These are phyloP conservation scores for Trichoderma pleuroti DNA, from an alignment of 2,329 filamentous ascomycete genomes.

Conservation along the genomic window DNA sequence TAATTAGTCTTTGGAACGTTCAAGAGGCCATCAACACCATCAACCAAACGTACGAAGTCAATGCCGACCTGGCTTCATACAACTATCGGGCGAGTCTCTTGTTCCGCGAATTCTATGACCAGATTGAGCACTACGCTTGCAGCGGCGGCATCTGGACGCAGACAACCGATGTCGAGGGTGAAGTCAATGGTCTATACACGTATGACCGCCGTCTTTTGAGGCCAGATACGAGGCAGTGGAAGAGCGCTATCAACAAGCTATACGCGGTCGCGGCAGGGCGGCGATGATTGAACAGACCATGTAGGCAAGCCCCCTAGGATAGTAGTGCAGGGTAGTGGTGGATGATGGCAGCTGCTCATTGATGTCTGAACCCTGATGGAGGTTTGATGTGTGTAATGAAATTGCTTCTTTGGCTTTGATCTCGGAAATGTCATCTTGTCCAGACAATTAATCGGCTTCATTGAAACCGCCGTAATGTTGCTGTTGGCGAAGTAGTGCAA, in stretches of 20 bases:
- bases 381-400: not conserved
- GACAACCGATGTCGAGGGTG: conserved; percentile 71
- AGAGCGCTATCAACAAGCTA: conserved; percentile 54
- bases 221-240: conserved; percentile 57
- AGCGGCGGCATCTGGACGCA: conserved; percentile 70
- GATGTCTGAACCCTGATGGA: not conserved
- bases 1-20: conserved; percentile 60
- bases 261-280: conserved; percentile 50
- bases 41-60: conserved; percentile 66
- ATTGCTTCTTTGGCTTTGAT: not conserved
- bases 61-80: conserved; percentile 55
- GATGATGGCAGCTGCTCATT: not conserved
- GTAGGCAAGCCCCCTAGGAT: not conserved
- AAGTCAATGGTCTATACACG: conserved; percentile 68
- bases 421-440: not conserved
- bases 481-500: not conserved
- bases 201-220: conserved; percentile 62
- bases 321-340: not conserved
- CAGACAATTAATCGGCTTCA: not conserved
- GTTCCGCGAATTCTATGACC: conserved; percentile 58
- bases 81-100: conserved; percentile 63
- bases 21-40: conserved; percentile 55
- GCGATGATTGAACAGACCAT: not conserved
- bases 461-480: not conserved
- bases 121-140: conserved; percentile 59